Percentiles rank a stretch among this genome's conserved stretches.
phyloP scores from a whole-genome alignment of 257 asterid genomes.

The Rubia yunnanensis region DNA sequence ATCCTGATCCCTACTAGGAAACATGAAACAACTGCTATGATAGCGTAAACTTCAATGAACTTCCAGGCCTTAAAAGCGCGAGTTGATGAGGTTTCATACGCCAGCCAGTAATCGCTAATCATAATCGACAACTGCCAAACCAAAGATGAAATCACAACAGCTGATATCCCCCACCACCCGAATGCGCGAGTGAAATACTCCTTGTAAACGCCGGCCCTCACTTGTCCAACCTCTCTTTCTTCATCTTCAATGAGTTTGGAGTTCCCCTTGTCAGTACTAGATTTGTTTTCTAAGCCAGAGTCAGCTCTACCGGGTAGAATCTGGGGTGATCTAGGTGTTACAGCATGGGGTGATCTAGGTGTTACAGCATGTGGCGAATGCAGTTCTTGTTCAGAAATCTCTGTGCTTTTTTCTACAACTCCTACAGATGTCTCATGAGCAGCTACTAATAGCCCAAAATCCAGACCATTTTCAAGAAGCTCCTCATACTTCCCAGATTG shows the following conservation, averaged over 20 bases:
- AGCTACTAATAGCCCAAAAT: slow-evolving; percentile 52
- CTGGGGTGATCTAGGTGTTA: slow-evolving; percentile 23
- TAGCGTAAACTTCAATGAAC: slow-evolving; percentile 36
- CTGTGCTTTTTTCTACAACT: slow-evolving; percentile 35
- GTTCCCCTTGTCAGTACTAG: slow-evolving; percentile 16
- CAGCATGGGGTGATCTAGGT: slow-evolving; percentile 15
- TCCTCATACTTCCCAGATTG: slow-evolving; percentile 60
- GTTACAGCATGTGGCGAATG: slow-evolving; percentile 5
- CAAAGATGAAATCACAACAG: slow-evolving; percentile 25
- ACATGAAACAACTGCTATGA: slow-evolving; percentile 29
- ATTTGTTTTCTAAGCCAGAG: slow-evolving; percentile 12
- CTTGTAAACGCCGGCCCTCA: slow-evolving; percentile 39
- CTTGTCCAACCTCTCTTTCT: slow-evolving; percentile 60
- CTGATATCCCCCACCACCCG: slow-evolving; percentile 66
- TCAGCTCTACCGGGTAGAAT: slow-evolving; percentile 17
- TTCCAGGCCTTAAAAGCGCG: slow-evolving; percentile 26
- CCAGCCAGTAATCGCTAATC: slow-evolving; percentile 67
- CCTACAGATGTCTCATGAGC: slow-evolving; percentile 69
- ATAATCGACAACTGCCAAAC: slow-evolving; percentile 38
- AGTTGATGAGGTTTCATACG: slow-evolving; percentile 50
- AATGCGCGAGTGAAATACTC: slow-evolving; percentile 50
- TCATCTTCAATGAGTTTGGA: slow-evolving; percentile 65
- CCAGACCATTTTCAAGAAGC: slow-evolving; percentile 35
- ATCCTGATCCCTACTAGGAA: slow-evolving; percentile 28
- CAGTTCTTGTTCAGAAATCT: neutral